Base-by-base conservation (phyloP, 2,329 filamentous ascomycete species). In the Fusarium duplospermum region DNA sequence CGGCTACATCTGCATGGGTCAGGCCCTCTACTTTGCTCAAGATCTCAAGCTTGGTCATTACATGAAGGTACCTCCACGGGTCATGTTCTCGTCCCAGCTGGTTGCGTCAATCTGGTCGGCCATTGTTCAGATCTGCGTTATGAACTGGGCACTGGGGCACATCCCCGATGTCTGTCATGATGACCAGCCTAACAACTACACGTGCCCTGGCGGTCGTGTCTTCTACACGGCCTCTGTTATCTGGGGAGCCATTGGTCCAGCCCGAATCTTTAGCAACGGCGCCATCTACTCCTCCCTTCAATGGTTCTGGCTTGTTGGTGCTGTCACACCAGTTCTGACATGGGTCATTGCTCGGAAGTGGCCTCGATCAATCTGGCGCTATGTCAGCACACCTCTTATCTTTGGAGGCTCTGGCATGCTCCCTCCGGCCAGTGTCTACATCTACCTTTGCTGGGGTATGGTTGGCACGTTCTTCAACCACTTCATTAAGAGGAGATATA, bases 181-280 rank as follows among this genome's bases (percentile, higher is more conserved):
- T 13, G 79, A 85, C 11, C 85, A 91, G 66, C 84, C 88, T 52
- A 84, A 89, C 76, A 86, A 87, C 74, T 91, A 91, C 80, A 89
- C 85, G 4, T 90, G 88, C 77, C 86, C 88, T 9, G 84, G 85
- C 61, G 87, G 86, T 59, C 86, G 85, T 67, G 87, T 89, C 64
- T 89, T 89, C 82, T 94, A 92, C 84, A 93, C 90, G 2, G 90
- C 90, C 2, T 93, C 91, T 5, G 86, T 93, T 58, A 89, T 93
- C 76, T 93, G 92, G 92, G 93, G 93, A 67, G 87, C 91, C 64
- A 93, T 94, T 68, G 93, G 93, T 1, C 93, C 93, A 0, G 83
- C 86, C 2, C 89, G 92, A 56, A 92, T 94, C 80, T 94, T 94
- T 81, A 90, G 89, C 50, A 83, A 87, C 2, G 86, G 86, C 3